phyloP scores from a whole-genome alignment of 257 asterid genomes.

The Striga asiatica region DNA sequence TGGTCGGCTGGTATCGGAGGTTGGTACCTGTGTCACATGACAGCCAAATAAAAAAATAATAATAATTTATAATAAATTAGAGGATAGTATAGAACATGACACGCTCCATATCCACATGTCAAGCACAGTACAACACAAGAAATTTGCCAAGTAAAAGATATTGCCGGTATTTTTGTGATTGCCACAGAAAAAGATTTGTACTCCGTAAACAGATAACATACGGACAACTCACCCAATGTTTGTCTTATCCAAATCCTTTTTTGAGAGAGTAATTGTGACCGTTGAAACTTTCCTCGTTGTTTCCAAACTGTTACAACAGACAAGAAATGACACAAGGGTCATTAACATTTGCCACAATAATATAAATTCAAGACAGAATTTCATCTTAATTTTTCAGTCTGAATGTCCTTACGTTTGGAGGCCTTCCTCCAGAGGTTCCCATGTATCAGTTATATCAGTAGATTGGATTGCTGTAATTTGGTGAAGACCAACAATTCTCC shows the following conservation, averaged over 20 bases:
- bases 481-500: conserved; percentile 97
- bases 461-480: conserved; percentile 76
- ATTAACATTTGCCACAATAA: background rate
- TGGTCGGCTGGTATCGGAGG: conserved; percentile 89
- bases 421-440: conserved; percentile 99
- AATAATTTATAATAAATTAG: no score
- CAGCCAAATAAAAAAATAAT: background rate
- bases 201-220: background rate
- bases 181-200: background rate
- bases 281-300: conserved; percentile 90
- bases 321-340: no score
- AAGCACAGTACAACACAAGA: background rate
- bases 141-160: no score
- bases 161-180: no score
- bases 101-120: background rate
- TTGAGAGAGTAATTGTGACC: conserved; percentile 76
- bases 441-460: conserved; percentile 84
- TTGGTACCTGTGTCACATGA: conserved; percentile 54
- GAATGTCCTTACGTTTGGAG: conserved; percentile 66
- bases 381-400: background rate
- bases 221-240: conserved; percentile 61
- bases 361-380: background rate
- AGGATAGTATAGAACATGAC: background rate
- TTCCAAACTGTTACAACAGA: conserved; percentile 47
- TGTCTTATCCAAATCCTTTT: conserved; percentile 50